Evolutionary conservation across 2,329 filamentous ascomycete species (phyloP).

Genomic region (Fusarium anguioides): DNA sequence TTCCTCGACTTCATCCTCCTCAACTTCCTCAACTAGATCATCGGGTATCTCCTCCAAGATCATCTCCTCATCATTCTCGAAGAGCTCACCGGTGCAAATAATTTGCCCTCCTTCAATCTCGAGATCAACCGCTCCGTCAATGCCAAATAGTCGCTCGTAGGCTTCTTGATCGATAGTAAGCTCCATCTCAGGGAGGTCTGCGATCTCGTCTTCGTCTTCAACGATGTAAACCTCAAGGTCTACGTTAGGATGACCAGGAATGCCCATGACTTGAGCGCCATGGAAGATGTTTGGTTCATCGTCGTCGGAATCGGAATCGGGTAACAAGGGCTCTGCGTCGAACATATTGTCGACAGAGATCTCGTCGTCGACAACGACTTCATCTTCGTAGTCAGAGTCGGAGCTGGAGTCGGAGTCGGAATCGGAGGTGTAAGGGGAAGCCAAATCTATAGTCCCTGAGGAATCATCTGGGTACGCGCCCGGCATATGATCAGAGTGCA

Average conservation of each 20-base stretch:
- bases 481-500: not conserved
- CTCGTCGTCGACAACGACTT: constrained; percentile 10
- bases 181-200: constrained; percentile 46
- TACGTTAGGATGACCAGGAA: constrained; percentile 2
- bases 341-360: constrained; percentile 40
- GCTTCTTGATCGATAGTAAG: constrained; percentile 45
- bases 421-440: not conserved
- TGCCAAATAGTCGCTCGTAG: constrained; percentile 42
- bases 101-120: constrained; percentile 42
- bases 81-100: constrained; percentile 28
- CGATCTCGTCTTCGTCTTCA: constrained; percentile 42
- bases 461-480: not conserved
- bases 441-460: not conserved
- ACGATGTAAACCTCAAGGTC: constrained; percentile 49
- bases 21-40: not conserved
- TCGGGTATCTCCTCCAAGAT: not conserved
- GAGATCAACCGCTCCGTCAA: constrained; percentile 43
- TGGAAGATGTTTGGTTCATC: constrained; percentile 44
- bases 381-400: constrained; percentile 1
- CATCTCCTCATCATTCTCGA: constrained; percentile 24
- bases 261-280: constrained; percentile 42
- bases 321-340: constrained; percentile 6
- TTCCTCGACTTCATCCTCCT: not conserved
- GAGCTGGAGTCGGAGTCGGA: constrained; percentile 5
- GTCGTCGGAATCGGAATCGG: constrained; percentile 34